Evolutionary conservation across 1,139 yeast species (phyloP).

Genomic region (Zygosaccharomyces pseudobailii): DNA sequence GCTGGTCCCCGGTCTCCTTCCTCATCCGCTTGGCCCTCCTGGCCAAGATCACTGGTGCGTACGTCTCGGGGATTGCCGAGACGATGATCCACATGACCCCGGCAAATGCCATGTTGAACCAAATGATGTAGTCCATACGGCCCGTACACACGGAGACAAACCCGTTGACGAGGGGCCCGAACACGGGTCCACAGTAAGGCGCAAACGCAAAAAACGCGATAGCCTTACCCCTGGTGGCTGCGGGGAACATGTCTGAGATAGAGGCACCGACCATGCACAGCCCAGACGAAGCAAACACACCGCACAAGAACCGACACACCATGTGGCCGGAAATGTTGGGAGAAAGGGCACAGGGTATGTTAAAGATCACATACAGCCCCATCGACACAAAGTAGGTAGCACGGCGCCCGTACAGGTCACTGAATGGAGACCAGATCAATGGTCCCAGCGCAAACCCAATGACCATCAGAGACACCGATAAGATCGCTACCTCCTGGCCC

Average conservation of each 20-base stretch:
- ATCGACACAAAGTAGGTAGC: conserved; percentile 78
- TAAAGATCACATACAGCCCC: conserved; percentile 68
- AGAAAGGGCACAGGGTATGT: conserved; percentile 84
- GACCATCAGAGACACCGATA: conserved; percentile 83
- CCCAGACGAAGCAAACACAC: conserved; percentile 82
- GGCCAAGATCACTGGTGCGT: conserved; percentile 81
- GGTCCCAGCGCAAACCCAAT: conserved; percentile 88
- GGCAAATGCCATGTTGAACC: conserved; percentile 92
- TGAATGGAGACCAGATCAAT: conserved; percentile 81
- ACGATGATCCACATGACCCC: conserved; percentile 73
- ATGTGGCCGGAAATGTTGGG: conserved; percentile 77
- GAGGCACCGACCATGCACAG: conserved; percentile 86
- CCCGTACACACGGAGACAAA: conserved; percentile 68
- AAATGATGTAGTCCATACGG: conserved; percentile 65
- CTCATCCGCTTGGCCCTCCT: conserved; percentile 64
- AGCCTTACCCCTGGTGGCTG: conserved; percentile 78
- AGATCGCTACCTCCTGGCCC: conserved; percentile 69
- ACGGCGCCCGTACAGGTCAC: conserved; percentile 81
- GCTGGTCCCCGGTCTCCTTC: conserved; percentile 72
- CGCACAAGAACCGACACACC: conserved; percentile 79
- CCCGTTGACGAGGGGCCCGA: conserved; percentile 88
- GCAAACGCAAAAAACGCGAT: conserved; percentile 89
- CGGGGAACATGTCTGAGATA: conserved; percentile 77
- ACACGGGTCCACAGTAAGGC: conserved; percentile 88
- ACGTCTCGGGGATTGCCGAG: conserved; percentile 74